Percentiles rank a stretch among this genome's conserved stretches.
phyloP scores from a whole-genome alignment of 176 grass and related monocot genomes.

The Carex cristatella region DNA sequence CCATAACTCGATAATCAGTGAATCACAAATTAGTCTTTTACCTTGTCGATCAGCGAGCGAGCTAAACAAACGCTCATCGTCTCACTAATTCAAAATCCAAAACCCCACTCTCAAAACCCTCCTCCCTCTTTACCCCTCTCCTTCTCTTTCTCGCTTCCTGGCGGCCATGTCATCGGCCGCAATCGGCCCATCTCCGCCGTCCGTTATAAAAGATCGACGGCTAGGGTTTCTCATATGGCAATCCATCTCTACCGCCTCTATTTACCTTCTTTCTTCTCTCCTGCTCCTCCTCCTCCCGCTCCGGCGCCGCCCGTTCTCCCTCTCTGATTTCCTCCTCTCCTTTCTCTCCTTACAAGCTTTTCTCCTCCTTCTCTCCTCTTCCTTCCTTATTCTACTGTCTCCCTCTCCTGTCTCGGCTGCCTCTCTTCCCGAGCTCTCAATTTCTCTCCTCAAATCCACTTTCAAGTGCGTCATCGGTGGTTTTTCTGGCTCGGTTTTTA shows the following conservation, averaged over 20 bases:
- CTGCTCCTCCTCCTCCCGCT: constrained; percentile 9
- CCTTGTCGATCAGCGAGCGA: not conserved
- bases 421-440: constrained; percentile 10
- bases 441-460: not conserved
- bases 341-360: constrained; percentile 1
- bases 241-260: constrained; percentile 34
- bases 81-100: constrained; percentile 15
- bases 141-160: not conserved
- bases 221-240: constrained; percentile 50
- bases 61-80: not conserved
- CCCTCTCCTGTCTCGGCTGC: constrained; percentile 10
- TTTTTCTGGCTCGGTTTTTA: constrained; percentile 12
- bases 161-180: constrained; percentile 21
- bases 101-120: not conserved
- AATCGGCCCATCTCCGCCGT: constrained; percentile 9
- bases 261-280: constrained; percentile 23
- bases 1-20: not conserved
- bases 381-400: constrained; percentile 19
- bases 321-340: constrained; percentile 23
- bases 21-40: not conserved
- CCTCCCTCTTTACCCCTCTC: not conserved
- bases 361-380: constrained; percentile 15
- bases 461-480: constrained; percentile 28
- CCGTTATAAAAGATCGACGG: constrained; percentile 34
- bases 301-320: not conserved